phyloP scores from a whole-genome alignment of 805 yeast species.

The Ogataea degrootiae region DNA sequence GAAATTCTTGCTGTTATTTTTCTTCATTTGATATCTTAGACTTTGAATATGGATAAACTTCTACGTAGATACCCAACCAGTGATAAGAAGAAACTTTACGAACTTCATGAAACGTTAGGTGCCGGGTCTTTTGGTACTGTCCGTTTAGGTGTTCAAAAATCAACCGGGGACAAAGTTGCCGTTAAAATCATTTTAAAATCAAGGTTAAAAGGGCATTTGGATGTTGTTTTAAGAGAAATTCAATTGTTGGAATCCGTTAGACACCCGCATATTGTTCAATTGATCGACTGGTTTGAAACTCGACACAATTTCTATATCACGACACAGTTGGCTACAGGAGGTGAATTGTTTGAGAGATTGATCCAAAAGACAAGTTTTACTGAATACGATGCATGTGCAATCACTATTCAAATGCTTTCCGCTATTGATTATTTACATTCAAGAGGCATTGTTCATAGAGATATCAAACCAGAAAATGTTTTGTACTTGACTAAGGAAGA shows the following conservation, averaged over 20 bases:
- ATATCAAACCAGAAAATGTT: slow-evolving; percentile 90
- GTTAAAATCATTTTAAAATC: slow-evolving; percentile 84
- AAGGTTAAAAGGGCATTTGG: slow-evolving; percentile 62
- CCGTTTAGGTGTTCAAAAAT: slow-evolving; percentile 53
- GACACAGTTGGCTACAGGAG: slow-evolving; percentile 93
- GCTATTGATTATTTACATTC: slow-evolving; percentile 79
- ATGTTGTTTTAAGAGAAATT: slow-evolving; percentile 76
- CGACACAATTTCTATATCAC: slow-evolving; percentile 90
- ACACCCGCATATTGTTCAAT: slow-evolving; percentile 86
- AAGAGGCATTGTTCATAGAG: slow-evolving; percentile 83
- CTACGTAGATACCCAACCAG: slow-evolving; percentile 11
- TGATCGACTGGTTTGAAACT: slow-evolving; percentile 90
- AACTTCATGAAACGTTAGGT: slow-evolving; percentile 80
- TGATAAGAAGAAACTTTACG: slow-evolving; percentile 59
- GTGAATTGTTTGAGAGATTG: slow-evolving; percentile 89
- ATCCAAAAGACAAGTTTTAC: slow-evolving; percentile 78
- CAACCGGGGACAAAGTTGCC: slow-evolving; percentile 68
- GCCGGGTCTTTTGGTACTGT: slow-evolving; percentile 97
- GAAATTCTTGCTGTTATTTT: neutral
- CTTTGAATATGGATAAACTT: slow-evolving; percentile 9
- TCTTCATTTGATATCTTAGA: neutral
- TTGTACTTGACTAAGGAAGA: slow-evolving; percentile 60
- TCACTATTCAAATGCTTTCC: slow-evolving; percentile 66
- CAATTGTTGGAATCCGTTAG: slow-evolving; percentile 57
- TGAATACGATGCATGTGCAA: slow-evolving; percentile 78